phyloP scores from a whole-genome alignment of 2,329 filamentous ascomycete genomes.

The Didymellaceae sp. region DNA sequence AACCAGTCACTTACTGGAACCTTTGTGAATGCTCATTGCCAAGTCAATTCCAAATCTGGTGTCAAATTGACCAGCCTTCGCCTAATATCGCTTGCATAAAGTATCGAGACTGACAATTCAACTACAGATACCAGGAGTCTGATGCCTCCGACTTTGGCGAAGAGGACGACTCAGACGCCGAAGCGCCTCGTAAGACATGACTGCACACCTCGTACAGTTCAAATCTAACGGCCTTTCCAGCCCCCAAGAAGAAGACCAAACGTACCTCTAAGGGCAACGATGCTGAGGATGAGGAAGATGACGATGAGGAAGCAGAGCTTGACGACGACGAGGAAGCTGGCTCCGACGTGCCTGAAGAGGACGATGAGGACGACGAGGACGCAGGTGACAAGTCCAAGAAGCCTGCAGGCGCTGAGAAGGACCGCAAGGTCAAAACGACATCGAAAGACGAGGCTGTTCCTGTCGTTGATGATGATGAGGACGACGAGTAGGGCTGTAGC shows the following conservation, averaged over 20 bases:
- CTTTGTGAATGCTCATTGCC: too few relatives aligned
- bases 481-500: conserved; percentile 23
- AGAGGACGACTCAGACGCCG: conserved; percentile 45
- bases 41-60: too few relatives aligned
- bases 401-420: conserved; percentile 42
- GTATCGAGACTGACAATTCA: conserved; percentile 27
- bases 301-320: conserved; percentile 42
- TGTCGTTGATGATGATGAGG: conserved; percentile 43
- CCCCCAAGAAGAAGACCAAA: conserved; percentile 47
- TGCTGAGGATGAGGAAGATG: conserved; percentile 37
- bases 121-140: conserved; percentile 46
- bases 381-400: conserved; percentile 49
- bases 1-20: background rate
- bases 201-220: background rate
- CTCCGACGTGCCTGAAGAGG: conserved; percentile 20
- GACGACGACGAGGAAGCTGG: conserved; percentile 35
- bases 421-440: conserved; percentile 42
- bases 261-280: conserved; percentile 39
- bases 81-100: background rate
- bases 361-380: conserved; percentile 42
- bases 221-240: conserved; percentile 18
- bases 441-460: conserved; percentile 38
- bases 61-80: background rate
- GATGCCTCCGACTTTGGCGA: conserved; percentile 48
- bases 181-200: conserved; percentile 43